phyloP scores from a whole-genome alignment of 2,329 filamentous ascomycete species.

The Fusarium hainanense region DNA sequence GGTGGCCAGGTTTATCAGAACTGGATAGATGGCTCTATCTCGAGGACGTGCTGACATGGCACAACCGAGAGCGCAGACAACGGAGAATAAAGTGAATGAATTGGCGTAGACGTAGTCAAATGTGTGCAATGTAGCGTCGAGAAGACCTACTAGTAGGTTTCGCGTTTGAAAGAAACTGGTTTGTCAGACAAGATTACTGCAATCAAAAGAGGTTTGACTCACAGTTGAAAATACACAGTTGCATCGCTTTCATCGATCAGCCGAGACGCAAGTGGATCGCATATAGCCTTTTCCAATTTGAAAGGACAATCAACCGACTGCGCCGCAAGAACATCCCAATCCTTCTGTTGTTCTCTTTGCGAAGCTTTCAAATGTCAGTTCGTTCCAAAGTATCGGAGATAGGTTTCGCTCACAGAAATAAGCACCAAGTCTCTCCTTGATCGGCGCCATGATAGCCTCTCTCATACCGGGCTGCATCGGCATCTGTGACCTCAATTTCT shows the following conservation, averaged over 20 bases:
- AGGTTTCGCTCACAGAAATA: conserved; percentile 2
- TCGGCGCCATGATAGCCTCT: conserved; percentile 18
- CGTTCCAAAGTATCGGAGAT: too few species aligned
- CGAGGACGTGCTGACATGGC: conserved; percentile 14
- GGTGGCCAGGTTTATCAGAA: background rate
- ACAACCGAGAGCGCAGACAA: conserved; percentile 9
- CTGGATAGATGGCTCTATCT: conserved; percentile 16
- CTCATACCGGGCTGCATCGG: conserved; percentile 17
- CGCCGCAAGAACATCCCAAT: conserved; percentile 9
- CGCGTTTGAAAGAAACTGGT: conserved; percentile 15
- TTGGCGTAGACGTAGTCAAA: conserved; percentile 13
- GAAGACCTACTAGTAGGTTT: conserved; percentile 9
- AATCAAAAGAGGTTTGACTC: fast-evolving
- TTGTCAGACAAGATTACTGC: fast-evolving
- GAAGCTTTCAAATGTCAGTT: background rate
- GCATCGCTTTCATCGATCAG: conserved; percentile 14
- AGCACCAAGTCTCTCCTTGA: conserved; percentile 10
- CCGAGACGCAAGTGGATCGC: conserved; percentile 12
- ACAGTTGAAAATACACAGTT: conserved; percentile 17
- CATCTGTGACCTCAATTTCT: conserved; percentile 15
- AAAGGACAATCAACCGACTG: conserved; percentile 16
- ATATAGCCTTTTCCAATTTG: conserved; percentile 16
- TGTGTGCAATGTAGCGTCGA: conserved; percentile 10
- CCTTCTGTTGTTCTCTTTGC: conserved; percentile 14
- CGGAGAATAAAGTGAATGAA: conserved; percentile 16